Conservation (phyloP, 495 filamentous ascomycete species). For the Penicillium simplicissimum region DNA sequence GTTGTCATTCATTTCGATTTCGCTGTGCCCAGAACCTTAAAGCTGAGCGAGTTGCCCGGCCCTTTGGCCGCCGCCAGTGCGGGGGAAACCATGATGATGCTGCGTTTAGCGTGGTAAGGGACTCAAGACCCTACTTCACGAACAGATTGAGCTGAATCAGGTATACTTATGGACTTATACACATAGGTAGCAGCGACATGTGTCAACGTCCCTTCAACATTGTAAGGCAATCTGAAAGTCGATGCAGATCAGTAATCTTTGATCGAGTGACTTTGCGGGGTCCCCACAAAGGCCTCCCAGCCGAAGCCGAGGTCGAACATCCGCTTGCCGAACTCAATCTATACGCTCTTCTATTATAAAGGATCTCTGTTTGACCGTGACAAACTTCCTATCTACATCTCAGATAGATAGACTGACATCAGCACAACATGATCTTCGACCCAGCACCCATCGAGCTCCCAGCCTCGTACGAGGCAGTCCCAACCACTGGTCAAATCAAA, state of each 20-base stretch:
- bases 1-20: no score
- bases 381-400: not conserved
- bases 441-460: slow-evolving; percentile 32
- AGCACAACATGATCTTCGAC: slow-evolving; percentile 53
- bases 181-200: not conserved
- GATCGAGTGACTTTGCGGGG: not conserved
- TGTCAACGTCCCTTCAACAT: not conserved
- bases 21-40: no score
- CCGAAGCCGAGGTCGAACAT: slow-evolving; percentile 5
- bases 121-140: not conserved
- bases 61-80: not conserved
- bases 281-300: not conserved
- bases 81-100: not conserved
- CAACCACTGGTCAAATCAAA: slow-evolving; percentile 49
- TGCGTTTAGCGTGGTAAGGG: not conserved
- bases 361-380: not conserved
- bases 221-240: not conserved
- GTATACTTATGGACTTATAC: not conserved
- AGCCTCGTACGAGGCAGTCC: slow-evolving; percentile 43
- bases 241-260: not conserved
- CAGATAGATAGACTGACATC: not conserved
- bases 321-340: not conserved
- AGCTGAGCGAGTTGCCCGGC: no score
- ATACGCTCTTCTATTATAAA: not conserved
- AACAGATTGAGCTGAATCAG: not conserved